Conservation (phyloP, 257 asterid species). For the Linaria vulgaris region DNA sequence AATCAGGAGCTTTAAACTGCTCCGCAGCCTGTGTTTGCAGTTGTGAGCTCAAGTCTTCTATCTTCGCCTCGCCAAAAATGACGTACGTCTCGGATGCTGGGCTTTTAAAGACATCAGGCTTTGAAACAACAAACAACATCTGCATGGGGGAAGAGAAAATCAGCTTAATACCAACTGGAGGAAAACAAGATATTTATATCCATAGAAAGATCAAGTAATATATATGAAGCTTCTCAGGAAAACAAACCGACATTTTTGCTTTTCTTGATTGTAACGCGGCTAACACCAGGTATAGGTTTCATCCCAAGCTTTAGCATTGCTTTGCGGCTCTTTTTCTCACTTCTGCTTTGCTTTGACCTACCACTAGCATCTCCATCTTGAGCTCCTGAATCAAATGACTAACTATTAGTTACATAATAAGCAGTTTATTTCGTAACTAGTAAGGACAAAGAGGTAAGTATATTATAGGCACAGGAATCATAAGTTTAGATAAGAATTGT, state of each 20-base stretch:
- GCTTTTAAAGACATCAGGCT: slow-evolving; percentile 80
- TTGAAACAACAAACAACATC: slow-evolving; percentile 68
- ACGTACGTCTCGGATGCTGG: slow-evolving; percentile 74
- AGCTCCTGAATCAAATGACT: slow-evolving; percentile 28
- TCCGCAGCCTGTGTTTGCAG: slow-evolving; percentile 84
- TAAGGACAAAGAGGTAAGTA: neutral
- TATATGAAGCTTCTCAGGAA: neutral
- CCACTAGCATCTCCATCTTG: slow-evolving; percentile 26
- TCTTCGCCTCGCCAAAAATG: slow-evolving; percentile 79
- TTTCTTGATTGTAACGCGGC: slow-evolving; percentile 41
- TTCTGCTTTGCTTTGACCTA: slow-evolving; percentile 43
- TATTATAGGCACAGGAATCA: neutral
- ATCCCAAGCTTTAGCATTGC: slow-evolving; percentile 42
- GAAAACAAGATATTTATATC: neutral
- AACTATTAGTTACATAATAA: neutral
- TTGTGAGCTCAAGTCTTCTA: slow-evolving; percentile 84
- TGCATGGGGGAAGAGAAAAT: slow-evolving; percentile 32
- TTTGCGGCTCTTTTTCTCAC: slow-evolving; percentile 44
- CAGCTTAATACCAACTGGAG: neutral
- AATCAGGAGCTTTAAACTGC: slow-evolving; percentile 72
- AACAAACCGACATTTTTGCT: slow-evolving; percentile 32
- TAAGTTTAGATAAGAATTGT: no score
- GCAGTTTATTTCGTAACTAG: neutral
- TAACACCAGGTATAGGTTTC: slow-evolving; percentile 38
- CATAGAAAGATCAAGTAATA: neutral